Conservation (phyloP, 2,329 filamentous ascomycete species). For the Neonectria punicea region DNA sequence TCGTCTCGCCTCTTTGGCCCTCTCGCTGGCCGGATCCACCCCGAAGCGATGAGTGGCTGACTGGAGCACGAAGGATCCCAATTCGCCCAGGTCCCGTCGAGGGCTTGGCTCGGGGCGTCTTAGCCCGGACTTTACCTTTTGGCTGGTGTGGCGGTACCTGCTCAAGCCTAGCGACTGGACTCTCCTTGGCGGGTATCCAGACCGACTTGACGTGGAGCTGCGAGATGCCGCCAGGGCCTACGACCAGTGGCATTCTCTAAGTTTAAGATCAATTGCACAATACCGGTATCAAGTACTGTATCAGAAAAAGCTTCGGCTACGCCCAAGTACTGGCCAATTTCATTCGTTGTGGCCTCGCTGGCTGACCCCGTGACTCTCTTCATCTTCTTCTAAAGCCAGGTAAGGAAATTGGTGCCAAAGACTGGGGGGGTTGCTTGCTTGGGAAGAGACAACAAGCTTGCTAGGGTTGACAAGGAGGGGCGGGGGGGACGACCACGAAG, state of each 20-base stretch:
- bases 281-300: too few relatives aligned
- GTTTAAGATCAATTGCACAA: not conserved
- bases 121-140: not conserved
- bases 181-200: not conserved
- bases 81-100: not conserved
- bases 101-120: not conserved
- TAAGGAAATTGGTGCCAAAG: constrained; percentile 14
- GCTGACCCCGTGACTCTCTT: constrained; percentile 13
- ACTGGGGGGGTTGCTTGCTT: not conserved
- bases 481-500: not conserved
- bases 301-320: not conserved
- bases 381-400: constrained; percentile 4
- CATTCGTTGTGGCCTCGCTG: constrained; percentile 3
- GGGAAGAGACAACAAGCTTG: constrained; percentile 9
- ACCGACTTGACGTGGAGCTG: not conserved
- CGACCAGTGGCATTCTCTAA: not conserved
- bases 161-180: not conserved
- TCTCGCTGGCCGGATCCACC: constrained; percentile 14
- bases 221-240: not conserved
- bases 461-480: not conserved
- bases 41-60: constrained; percentile 17
- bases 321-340: constrained; percentile 4
- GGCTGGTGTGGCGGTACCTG: not conserved
- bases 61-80: constrained; percentile 11
- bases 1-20: not conserved